These are phyloP conservation scores for Pseudoneurospora amorphoporcata DNA, from an alignment of 495 filamentous ascomycete genomes.

Conservation along the genomic window DNA sequence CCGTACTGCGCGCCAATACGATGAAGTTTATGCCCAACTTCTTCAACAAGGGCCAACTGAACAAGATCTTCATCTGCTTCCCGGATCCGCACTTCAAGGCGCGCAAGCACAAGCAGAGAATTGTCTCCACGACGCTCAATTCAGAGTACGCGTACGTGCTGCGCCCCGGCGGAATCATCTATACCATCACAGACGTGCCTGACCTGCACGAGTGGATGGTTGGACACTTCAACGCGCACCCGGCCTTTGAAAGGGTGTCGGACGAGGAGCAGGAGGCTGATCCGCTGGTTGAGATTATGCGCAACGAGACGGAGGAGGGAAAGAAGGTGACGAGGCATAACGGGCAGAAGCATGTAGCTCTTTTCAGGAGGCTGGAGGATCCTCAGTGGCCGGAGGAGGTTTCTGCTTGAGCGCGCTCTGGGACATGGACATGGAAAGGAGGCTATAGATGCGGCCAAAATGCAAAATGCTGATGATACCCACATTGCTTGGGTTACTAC, in stretches of 20 bases:
- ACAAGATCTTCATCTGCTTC: constrained; percentile 93
- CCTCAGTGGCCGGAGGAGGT: constrained; percentile 45
- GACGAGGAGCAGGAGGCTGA: constrained; percentile 61
- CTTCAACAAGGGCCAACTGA: constrained; percentile 66
- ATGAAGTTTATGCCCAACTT: constrained; percentile 99
- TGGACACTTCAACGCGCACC: constrained; percentile 64
- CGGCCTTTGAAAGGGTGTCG: constrained; percentile 52
- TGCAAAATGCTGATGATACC: neutral
- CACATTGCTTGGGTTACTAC: neutral
- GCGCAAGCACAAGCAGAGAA: constrained; percentile 91
- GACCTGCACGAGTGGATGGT: constrained; percentile 91
- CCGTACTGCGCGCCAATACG: constrained; percentile 79
- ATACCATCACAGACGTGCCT: constrained; percentile 95
- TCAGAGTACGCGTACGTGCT: constrained; percentile 90
- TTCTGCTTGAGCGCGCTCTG: neutral
- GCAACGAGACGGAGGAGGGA: constrained; percentile 83
- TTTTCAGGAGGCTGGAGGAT: constrained; percentile 72
- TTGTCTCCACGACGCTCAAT: constrained; percentile 77
- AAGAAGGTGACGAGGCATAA: constrained; percentile 92
- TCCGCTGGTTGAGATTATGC: constrained; percentile 73
- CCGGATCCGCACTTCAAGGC: constrained; percentile 97
- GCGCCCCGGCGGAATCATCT: constrained; percentile 71
- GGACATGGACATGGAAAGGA: neutral
- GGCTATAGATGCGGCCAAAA: neutral
- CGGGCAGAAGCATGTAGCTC: constrained; percentile 77